Conservation (phyloP, 2,329 filamentous ascomycete species). For the Thielaviopsis euricoi region DNA sequence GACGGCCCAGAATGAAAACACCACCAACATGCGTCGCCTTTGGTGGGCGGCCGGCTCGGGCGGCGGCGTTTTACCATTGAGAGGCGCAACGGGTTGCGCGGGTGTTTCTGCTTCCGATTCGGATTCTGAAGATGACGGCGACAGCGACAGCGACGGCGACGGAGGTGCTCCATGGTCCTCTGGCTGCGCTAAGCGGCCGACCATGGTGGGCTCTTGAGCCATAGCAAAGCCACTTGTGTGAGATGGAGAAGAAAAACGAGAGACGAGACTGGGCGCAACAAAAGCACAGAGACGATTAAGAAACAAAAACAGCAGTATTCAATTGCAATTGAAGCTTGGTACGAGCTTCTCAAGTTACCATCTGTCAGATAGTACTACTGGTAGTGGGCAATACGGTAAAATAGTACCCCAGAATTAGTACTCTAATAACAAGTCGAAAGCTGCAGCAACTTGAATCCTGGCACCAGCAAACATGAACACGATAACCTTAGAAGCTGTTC, state of each 20-base stretch:
- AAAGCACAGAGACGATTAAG: neutral
- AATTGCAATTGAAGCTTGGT: no score
- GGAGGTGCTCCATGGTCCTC: neutral
- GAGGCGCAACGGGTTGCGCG: neutral
- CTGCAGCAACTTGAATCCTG: neutral
- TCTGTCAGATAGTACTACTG: neutral
- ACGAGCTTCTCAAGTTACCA: neutral
- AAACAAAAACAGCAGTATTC: no score
- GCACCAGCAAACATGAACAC: neutral
- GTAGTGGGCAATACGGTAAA: neutral
- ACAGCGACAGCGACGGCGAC: neutral
- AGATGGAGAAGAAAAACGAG: neutral
- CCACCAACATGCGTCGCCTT: slow-evolving; percentile 54
- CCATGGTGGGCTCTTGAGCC: neutral
- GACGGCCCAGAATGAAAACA: slow-evolving; percentile 81
- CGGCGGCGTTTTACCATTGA: slow-evolving; percentile 37
- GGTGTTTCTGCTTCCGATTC: neutral
- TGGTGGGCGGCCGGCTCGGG: slow-evolving; percentile 58
- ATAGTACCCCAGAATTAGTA: neutral
- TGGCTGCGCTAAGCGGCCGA: neutral
- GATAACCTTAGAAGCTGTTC: neutral
- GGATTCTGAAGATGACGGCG: neutral
- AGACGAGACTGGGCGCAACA: neutral
- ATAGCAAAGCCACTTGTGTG: neutral
- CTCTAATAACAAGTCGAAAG: neutral